Percentiles rank a stretch among this genome's conserved stretches.
phyloP scores from a whole-genome alignment of 768 basidiomycete species.

The Pleurotus tuber-regium region DNA sequence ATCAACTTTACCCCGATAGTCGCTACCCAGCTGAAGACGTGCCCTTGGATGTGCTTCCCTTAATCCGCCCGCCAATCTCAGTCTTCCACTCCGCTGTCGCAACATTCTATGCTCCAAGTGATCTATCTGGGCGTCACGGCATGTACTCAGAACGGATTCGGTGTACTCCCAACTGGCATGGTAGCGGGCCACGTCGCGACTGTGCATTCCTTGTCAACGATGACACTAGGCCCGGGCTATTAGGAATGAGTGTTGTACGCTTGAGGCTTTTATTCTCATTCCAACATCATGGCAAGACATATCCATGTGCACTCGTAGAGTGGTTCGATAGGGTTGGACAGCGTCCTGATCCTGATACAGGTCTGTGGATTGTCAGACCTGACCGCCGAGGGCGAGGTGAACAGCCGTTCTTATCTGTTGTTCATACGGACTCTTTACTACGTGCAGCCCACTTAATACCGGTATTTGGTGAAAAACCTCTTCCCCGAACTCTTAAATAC shows the following conservation, averaged over 20 bases:
- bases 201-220: constrained; percentile 20
- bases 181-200: constrained; percentile 18
- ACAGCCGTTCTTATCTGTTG: constrained; percentile 15
- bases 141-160: constrained; percentile 28
- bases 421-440: constrained; percentile 27
- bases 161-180: constrained; percentile 20
- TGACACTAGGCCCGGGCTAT: constrained; percentile 12
- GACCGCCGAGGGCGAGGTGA: not conserved
- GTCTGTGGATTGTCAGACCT: constrained; percentile 25
- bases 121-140: constrained; percentile 22
- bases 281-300: constrained; percentile 12
- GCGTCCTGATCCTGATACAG: constrained; percentile 20
- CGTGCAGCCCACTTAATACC: constrained; percentile 28
- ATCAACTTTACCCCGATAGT: constrained; percentile 19
- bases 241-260: constrained; percentile 22
- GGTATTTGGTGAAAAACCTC: constrained; percentile 19
- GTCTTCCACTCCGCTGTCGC: constrained; percentile 17
- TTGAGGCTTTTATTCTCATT: constrained; percentile 23
- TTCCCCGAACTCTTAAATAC: constrained; percentile 20
- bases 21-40: not conserved
- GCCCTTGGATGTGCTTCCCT: not conserved
- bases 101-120: constrained; percentile 26
- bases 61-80: not conserved
- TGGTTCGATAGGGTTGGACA: constrained; percentile 20
- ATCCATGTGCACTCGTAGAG: constrained; percentile 25